Evolutionary conservation across 768 basidiomycete species (phyloP).

Genomic region (Lactifluus volemus): DNA sequence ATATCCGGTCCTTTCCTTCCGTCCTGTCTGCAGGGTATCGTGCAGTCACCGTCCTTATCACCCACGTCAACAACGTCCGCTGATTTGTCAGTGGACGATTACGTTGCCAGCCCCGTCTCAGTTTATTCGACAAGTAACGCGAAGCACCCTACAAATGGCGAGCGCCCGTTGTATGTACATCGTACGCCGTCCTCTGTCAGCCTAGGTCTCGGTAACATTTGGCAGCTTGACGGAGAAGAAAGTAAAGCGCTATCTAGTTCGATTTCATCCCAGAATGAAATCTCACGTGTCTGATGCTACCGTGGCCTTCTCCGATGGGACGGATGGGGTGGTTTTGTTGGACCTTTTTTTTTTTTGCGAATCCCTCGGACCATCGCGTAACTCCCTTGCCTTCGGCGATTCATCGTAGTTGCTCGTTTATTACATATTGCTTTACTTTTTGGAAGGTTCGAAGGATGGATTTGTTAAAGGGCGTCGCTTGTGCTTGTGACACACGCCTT

Average conservation of each 20-base stretch:
- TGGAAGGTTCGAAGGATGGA: slow-evolving; percentile 15
- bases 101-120: slow-evolving; percentile 20
- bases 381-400: background rate
- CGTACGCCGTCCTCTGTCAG: slow-evolving; percentile 20
- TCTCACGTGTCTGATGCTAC: slow-evolving; percentile 1
- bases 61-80: slow-evolving; percentile 52
- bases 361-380: background rate
- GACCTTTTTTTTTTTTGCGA: background rate
- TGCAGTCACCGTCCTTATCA: slow-evolving; percentile 52
- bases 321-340: background rate
- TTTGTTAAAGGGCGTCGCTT: background rate
- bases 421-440: slow-evolving; percentile 9
- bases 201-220: slow-evolving; percentile 47
- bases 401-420: background rate
- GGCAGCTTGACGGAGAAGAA: slow-evolving; percentile 68
- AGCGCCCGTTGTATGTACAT: slow-evolving; percentile 7
- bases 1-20: slow-evolving; percentile 48
- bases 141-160: slow-evolving; percentile 14
- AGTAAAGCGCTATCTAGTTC: slow-evolving; percentile 24
- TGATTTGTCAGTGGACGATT: slow-evolving; percentile 56
- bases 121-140: slow-evolving; percentile 8
- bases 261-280: slow-evolving; percentile 1
- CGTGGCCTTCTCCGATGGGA: background rate
- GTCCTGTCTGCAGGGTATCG: slow-evolving; percentile 67
- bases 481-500: background rate